phyloP scores from a whole-genome alignment of 257 asterid species.

The Jacaranda copaia region DNA sequence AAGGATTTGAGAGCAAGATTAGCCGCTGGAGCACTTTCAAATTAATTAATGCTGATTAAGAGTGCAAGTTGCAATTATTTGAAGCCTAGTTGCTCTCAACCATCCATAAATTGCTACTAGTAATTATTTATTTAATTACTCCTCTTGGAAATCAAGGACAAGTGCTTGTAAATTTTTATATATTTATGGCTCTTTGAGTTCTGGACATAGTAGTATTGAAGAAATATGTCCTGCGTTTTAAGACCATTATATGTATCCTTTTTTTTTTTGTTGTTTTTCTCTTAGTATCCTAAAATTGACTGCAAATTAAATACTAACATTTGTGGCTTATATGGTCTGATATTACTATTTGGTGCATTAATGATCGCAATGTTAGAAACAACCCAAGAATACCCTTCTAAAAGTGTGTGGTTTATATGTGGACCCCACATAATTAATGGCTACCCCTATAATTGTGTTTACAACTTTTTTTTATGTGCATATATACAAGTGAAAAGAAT shows the following conservation, averaged over 20 bases:
- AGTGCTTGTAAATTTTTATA: slow-evolving; percentile 29
- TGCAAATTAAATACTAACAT: no score
- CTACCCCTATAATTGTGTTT: no score
- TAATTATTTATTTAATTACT: slow-evolving; percentile 8
- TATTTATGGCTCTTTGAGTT: background rate
- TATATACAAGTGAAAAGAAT: no score
- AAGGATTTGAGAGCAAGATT: slow-evolving; percentile 87
- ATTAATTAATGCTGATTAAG: slow-evolving; percentile 11
- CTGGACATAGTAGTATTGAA: background rate
- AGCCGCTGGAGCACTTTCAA: slow-evolving; percentile 50
- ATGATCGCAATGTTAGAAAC: no score
- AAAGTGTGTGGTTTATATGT: no score
- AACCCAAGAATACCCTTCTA: no score
- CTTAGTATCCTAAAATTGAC: no score
- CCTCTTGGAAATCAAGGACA: slow-evolving; percentile 21
- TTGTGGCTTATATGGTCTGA: no score
- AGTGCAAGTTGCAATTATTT: background rate
- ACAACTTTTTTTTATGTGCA: no score
- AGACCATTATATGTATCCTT: background rate
- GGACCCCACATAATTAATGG: no score
- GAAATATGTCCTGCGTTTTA: background rate
- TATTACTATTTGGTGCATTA: no score
- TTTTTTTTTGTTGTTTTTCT: no score
- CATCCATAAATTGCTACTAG: background rate
- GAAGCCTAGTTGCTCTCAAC: slow-evolving; percentile 26